Base-by-base conservation (phyloP, 257 asterid species). In the Gentiana macrophylla region DNA sequence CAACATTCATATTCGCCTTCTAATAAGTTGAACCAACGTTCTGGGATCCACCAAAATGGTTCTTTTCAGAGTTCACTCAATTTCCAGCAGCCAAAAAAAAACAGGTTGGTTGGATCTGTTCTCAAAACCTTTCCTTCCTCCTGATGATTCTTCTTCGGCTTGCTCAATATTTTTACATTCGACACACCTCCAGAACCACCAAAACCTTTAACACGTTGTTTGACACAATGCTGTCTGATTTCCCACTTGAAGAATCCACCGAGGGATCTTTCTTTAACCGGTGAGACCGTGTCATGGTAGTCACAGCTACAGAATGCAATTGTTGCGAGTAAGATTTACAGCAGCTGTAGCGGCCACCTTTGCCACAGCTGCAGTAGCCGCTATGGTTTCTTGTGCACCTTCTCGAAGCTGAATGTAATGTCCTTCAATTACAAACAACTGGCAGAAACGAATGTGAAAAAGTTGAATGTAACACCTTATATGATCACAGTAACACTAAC, bases 301-400 rank as follows among this genome's bases (percentile, higher is more conserved):
- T 87, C 57, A 87, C 77, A 38, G 92, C 89, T 59, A 84, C 91
- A 69, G 94, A 79, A 65, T 89, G 92, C 70, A 80, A 36, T 62
- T 67, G 50, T 5, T 82, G 70, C 0, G 92, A 72, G 75, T 15
- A 15, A 15, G 24, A 15, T 15, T n/a, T n/a, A n/a, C n/a, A n/a
- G n/a, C n/a, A n/a, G n/a, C n/a, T n/a, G n/a, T n/a, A n/a, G n/a
- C 94, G 8, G 92, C 96, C 71, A 87, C 92, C 78, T 84, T 80
- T 67, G 96, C 96, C 57, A 74, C 89, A 67, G 96, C 82, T 53
- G 96, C 86, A 37, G 84, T 15, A 15, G 24, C 24, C 24, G 24
- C 24, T 15, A 15, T 15, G 24, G 24, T 15, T 15, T 15, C 24
- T 15, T 15, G 24, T 15, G 24, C 24, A 15, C 24, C 24, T 15